Evolutionary conservation across 2,329 filamentous ascomycete species (phyloP), one percentile per base, ranked within the genome.

Genomic region (Alternaria postmessia): DNA sequence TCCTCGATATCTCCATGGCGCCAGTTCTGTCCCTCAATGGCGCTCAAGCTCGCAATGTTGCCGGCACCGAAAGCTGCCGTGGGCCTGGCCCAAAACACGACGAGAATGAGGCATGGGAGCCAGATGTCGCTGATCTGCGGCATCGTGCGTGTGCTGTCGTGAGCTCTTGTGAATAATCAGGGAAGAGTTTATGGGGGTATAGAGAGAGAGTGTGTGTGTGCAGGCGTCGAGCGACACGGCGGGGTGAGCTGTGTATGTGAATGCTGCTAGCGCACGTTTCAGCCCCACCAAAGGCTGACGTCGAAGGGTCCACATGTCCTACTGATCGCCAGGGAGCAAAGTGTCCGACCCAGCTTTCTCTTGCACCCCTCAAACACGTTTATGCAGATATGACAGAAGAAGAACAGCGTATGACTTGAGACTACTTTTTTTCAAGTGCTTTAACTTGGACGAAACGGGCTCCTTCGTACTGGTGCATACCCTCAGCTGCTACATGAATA

Each of bases 31-130:
- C 92, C 93, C 78, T 95, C 92, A 54, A 96, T 85, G 76, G 89
- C 90, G 74, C 92, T 91, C 62, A 92, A 86, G 59, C 90, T 88
- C 42, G 91, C 92, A 76, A 96, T 95, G 79, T 96, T 96, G 63
- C 93, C 93, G 71, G 93, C 93, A 67, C 93, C 93, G 75, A 96
- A 96, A 55, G 91, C 92, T 68, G 90, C 84, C 36, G 87, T 86
- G 18, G 91, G 91, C 62, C 84, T 84, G 54, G 89, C 87, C 72
- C 92, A 87, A 69, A 93, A 82, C 67, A 94, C 81, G 66, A 92
- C 69, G 12, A 85, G 68, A 34, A 83, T 59, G 52, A 79, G 69
- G 66, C 78, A 79, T 60, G 80, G 73, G 48, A 80, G 74, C 66
- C 80, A 74, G 32, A 81, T 59, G 58, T 71, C 71, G 60, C 75